These are phyloP conservation scores for Bretschneidera sinensis DNA, from an alignment of 345 rosid genomes.

Conservation along the genomic window DNA sequence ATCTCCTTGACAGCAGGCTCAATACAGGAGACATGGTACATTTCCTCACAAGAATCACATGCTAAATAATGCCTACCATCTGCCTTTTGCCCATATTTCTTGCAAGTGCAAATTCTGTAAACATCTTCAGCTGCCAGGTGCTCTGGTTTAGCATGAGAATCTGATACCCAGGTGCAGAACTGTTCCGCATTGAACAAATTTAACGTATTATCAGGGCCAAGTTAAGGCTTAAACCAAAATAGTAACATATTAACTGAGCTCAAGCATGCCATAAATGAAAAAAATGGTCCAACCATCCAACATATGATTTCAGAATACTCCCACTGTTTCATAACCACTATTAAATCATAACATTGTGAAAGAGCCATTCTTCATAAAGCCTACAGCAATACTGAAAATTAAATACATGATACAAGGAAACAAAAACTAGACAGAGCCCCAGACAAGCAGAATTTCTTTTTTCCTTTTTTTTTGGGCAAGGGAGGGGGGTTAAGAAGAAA, in stretches of 20 bases:
- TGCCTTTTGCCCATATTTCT: constrained; percentile 62
- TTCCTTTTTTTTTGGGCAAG: too few relatives aligned
- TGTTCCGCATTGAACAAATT: constrained; percentile 28
- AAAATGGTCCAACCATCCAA: neutral
- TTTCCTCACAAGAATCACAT: constrained; percentile 86
- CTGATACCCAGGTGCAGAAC: constrained; percentile 30
- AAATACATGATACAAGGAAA: too few relatives aligned
- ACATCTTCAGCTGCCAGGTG: constrained; percentile 30
- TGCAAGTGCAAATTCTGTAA: constrained; percentile 42
- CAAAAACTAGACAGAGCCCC: too few relatives aligned
- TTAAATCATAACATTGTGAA: too few relatives aligned
- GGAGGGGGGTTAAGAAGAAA: too few relatives aligned
- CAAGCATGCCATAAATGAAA: constrained; percentile 7
- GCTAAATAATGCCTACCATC: constrained; percentile 58
- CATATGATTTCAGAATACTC: too few relatives aligned
- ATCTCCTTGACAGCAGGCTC: constrained; percentile 62
- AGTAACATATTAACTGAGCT: constrained; percentile 6
- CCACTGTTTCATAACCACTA: too few relatives aligned
- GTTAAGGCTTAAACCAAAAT: too few relatives aligned
- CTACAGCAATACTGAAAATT: too few relatives aligned
- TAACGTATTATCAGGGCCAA: neutral
- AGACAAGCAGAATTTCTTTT: too few relatives aligned
- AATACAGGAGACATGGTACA: constrained; percentile 78
- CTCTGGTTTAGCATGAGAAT: constrained; percentile 40
- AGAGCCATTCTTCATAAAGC: too few relatives aligned